Evolutionary conservation across 2,329 filamentous ascomycete species (phyloP).

Genomic region (Fusarium sp.): DNA sequence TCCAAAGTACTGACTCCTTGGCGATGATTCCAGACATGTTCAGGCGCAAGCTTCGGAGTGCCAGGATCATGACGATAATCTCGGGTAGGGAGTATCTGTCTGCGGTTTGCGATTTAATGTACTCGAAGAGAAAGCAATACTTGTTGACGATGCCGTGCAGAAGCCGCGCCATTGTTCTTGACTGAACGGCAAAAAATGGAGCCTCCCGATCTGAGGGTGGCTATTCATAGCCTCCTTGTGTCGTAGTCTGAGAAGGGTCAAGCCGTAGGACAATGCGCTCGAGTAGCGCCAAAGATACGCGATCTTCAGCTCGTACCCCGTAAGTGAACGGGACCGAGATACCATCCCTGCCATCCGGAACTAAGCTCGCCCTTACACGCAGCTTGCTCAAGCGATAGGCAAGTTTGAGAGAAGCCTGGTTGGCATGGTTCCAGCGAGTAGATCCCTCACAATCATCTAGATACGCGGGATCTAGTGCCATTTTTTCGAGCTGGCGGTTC

Average conservation of each 20-base stretch:
- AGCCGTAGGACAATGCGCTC: neutral
- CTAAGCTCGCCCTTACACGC: neutral
- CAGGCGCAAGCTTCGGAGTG: neutral
- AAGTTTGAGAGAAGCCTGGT: neutral
- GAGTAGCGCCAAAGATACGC: neutral
- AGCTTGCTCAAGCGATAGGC: neutral
- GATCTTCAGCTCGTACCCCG: neutral
- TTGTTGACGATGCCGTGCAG: neutral
- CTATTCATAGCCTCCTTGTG: neutral
- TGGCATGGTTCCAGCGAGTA: neutral
- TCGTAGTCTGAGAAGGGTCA: neutral
- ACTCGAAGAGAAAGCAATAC: neutral
- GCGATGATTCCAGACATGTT: neutral
- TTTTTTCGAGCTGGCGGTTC: neutral
- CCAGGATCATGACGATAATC: neutral
- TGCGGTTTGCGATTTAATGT: neutral
- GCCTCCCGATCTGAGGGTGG: neutral
- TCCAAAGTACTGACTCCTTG: neutral
- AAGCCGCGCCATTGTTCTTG: neutral
- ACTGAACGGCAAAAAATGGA: neutral
- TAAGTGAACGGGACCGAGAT: neutral
- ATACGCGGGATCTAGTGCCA: neutral
- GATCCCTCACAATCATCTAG: neutral
- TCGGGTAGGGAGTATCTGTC: neutral
- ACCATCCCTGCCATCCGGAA: neutral